A percentile compares a stretch with the other conserved stretches of the same genome.
These are phyloP conservation scores for Crataegus laevigata DNA, from an alignment of 306 rosid genomes.

Conservation along the genomic window DNA sequence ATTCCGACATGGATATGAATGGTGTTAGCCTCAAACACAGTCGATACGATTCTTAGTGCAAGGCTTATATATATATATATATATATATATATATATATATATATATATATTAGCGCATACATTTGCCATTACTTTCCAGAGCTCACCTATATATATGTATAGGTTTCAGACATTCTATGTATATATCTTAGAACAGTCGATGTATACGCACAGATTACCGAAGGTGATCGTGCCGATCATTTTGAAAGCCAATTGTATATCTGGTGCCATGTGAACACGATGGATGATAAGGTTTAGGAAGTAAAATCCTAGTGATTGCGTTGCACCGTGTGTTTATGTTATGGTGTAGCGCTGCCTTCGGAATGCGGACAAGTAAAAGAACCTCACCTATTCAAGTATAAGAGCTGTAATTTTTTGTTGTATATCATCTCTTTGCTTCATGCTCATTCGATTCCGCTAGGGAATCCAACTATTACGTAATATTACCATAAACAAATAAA, in stretches of 20 bases:
- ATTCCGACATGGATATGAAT: not conserved
- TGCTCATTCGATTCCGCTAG: not conserved
- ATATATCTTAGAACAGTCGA: not conserved
- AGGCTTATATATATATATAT: not conserved
- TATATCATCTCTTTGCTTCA: not conserved
- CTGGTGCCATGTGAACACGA: not conserved
- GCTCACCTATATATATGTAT: not conserved
- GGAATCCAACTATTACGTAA: not conserved
- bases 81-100: too few relatives aligned
- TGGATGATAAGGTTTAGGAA: not conserved
- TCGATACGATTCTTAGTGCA: not conserved
- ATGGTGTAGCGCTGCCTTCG: not conserved
- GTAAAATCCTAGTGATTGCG: not conserved
- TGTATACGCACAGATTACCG: not conserved
- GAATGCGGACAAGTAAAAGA: not conserved
- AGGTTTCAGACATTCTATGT: constrained; percentile 10
- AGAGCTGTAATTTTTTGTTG: not conserved
- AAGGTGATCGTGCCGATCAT: not conserved
- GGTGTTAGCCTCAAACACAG: not conserved
- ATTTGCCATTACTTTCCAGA: not conserved
- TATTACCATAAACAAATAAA: too few relatives aligned
- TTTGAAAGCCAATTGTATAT: not conserved
- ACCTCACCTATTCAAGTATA: not conserved
- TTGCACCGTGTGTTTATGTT: not conserved
- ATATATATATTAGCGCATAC: not conserved